Percentiles rank a stretch among this genome's conserved stretches.
These are phyloP conservation scores for Candida germanica DNA, from an alignment of 805 yeast genomes.

Conservation along the genomic window DNA sequence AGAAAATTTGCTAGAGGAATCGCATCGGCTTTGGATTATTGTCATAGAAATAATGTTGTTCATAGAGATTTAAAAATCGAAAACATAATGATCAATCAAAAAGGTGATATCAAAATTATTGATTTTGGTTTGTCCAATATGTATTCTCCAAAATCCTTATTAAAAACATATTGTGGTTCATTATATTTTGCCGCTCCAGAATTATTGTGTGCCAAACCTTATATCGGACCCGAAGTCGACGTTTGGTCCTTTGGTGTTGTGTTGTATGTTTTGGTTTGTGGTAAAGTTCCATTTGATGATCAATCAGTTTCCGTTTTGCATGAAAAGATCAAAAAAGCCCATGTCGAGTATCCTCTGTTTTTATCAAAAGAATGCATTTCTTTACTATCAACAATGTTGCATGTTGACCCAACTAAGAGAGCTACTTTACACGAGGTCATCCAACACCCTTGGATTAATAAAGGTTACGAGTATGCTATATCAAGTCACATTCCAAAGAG, in stretches of 20 bases:
- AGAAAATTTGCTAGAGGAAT: conserved; percentile 93
- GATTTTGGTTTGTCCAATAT: conserved; percentile 95
- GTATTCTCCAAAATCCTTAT: conserved; percentile 64
- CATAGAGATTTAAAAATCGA: conserved; percentile 97
- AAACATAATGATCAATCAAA: conserved; percentile 88
- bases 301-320: conserved; percentile 88
- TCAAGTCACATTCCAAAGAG: conserved; percentile 74
- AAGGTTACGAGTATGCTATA: conserved; percentile 76
- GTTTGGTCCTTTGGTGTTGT: conserved; percentile 99
- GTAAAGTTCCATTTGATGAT: conserved; percentile 97
- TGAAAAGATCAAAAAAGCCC: conserved; percentile 88
- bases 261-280: conserved; percentile 90
- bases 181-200: conserved; percentile 99
- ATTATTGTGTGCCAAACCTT: conserved; percentile 85
- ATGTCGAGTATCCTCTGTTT: conserved; percentile 85
- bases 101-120: conserved; percentile 92
- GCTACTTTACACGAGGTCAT: conserved; percentile 77
- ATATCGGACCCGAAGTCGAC: conserved; percentile 95
- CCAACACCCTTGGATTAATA: conserved; percentile 91
- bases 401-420: conserved; percentile 81
- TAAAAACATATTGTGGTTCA: conserved; percentile 96
- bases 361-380: conserved; percentile 79
- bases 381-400: conserved; percentile 81
- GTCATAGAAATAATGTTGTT: conserved; percentile 91
- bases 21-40: conserved; percentile 88